Evolutionary conservation across 495 filamentous ascomycete genomes (phyloP), one percentile per base, ranked within the genome.

Genomic region (Xylaria intraflava): DNA sequence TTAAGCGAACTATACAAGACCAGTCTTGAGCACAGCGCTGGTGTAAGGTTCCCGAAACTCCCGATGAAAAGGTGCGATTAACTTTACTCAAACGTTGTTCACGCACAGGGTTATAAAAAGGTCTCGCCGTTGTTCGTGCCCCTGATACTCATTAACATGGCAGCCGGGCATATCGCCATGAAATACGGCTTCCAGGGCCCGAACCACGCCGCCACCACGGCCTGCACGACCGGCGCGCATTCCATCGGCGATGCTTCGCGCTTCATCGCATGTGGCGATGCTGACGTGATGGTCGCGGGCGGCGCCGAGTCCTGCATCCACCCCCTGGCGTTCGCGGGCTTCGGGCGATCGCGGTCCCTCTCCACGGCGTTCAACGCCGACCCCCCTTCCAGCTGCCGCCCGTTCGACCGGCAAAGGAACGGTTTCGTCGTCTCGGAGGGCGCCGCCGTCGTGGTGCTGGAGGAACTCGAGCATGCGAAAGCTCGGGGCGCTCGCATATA

Each of bases 391-490:
- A 81, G 90, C 38, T 95, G 89, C 7, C 77, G 93, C 19, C 93
- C 93, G 1, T 98, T 96, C 62, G 92, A 98, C 70, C 72, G 73
- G n/a, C 78, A 80, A 50, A 79, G 93, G 6, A 73, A 75, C 36
- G 93, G 93, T 0, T 98, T 98, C 58, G 92, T 98, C 6, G 87
- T 98, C 14, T 84, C 90, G 0, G 93, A 98, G 72, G 93, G 93
- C 3, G 88, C 93, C 2, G 92, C 86, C 6, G 84, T 97, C 0
- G 51, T 96, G 6, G 73, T 98, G 35, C 77, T 98, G 1, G 93
- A 98, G 70, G 91, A 95, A 62, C 74, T 96, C 6, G 85, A 90
- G 56, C 93, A 96, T 60, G 93, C 93, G 1, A 86, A 83, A 58
- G 74, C 80, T 3, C 78, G 93, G 38, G 84, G 85, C 2, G 90